Evolutionary conservation across 2,329 filamentous ascomycete genomes (phyloP), one percentile per base, ranked within the genome.

Genomic region (Emergomyces orientalis): DNA sequence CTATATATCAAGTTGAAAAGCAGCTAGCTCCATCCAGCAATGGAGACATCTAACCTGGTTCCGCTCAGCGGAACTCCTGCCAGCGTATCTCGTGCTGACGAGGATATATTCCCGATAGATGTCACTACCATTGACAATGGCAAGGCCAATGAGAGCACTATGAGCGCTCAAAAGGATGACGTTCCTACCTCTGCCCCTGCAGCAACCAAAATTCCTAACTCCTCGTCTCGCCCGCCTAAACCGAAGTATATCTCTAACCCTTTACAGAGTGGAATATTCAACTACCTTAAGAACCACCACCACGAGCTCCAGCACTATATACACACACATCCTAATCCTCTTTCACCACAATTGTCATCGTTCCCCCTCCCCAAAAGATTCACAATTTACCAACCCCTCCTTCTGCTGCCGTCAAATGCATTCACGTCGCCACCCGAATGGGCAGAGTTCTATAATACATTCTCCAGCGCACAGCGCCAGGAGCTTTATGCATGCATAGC

Each of bases 361-460:
- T 64, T 65, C 9, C 65, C 67, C 30, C 69, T 78, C 5, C 76
- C 76, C 1, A 78, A 77, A 66, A 68, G 77, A 3, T 86, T 83
- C 72, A 82, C 81, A 3, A 70, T 84, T 52, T 86, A 87, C 71
- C 77, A 77, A 6, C 80, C 82, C 2, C 77, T 87, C 67, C 77
- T 87, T 6, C 79, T 87, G 8, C 77, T 87, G 1, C 80, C 83
- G 0, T 66, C 77, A 27, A 77, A 79, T 64, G 75, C 80, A 27
- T 78, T 84, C 66, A 71, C 63, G 25, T 67, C 61, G 57, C 74
- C 63, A 7, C 67, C 66, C 51, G 60, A 61, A 57, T 76, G 71
- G 74, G 65, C 65, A 19, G 63, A 61, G 4, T 62, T 74, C 57
- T 77, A 72, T 60, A 61, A 66, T 25, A 60, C 64, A 27, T 63